A percentile compares a stretch with the other conserved stretches of the same genome.
Conservation (phyloP, 495 filamentous ascomycete species). For the Penicillium paxilli region DNA sequence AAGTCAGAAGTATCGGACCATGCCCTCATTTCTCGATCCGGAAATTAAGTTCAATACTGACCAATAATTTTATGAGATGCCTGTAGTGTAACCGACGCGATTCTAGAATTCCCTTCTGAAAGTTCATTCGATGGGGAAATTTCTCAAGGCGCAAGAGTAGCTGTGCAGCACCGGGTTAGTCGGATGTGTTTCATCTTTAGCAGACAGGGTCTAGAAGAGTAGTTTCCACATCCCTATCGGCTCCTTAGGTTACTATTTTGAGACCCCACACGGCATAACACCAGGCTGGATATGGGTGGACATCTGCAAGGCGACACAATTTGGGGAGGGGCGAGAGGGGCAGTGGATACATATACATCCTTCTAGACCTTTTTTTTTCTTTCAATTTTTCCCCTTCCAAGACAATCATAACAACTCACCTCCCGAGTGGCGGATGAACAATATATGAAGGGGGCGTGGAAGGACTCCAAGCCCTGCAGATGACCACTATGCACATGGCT, state of each 20-base stretch:
- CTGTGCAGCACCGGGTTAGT: conserved; percentile 25
- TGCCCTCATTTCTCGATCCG: neutral
- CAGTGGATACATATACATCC: neutral
- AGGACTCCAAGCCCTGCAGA: conserved; percentile 76
- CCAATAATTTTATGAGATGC: conserved; percentile 70
- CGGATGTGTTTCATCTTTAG: neutral
- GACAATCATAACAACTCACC: conserved; percentile 35
- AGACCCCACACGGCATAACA: neutral
- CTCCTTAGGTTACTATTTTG: neutral
- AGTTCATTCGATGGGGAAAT: conserved; percentile 77
- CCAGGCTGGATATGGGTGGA: neutral
- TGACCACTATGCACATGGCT: conserved; percentile 95
- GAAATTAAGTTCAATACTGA: conserved; percentile 19
- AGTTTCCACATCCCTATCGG: neutral
- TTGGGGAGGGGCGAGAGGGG: neutral
- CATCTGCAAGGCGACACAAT: neutral
- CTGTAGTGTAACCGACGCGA: conserved; percentile 66
- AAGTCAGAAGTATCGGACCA: too few relatives aligned
- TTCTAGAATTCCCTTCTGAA: conserved; percentile 75
- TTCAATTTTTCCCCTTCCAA: too few relatives aligned
- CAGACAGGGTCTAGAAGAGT: neutral
- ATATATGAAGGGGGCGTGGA: conserved; percentile 79
- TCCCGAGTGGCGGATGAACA: conserved; percentile 84
- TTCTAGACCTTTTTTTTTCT: neutral
- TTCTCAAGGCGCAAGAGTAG: conserved; percentile 72